Base-by-base conservation (phyloP, 2,329 filamentous ascomycete species). In the Ambrosiella beaveri region DNA sequence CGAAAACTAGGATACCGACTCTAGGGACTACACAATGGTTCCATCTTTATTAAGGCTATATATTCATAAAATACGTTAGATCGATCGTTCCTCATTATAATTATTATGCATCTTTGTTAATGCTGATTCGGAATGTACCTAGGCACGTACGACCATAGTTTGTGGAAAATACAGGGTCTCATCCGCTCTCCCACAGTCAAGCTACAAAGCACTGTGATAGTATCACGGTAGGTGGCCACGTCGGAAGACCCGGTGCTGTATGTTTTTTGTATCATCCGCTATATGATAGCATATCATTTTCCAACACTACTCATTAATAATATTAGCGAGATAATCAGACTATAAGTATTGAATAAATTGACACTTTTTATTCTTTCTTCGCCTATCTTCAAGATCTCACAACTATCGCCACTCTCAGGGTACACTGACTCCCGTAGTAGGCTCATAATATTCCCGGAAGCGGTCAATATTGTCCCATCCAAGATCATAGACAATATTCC, bases 361-460 rank as follows among this genome's bases (percentile, higher is more conserved):
- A 4, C 27, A 27, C 5, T 27, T 27, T 4, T 27, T 27, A 4
- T 27, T 41, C n/a, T 41, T 12, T n/a, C 39, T 41, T 41, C 39
- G 11, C n/a, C n/a, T n/a, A 51, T 51, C 9, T 41, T 12, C 51
- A 54, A 54, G 7, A 35, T 15, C 15, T 41, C 52, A 17, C n/a
- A 9, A 49, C 7, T 11, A 11, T n/a, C 19, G 36, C 17, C 39
- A 5, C 36, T 27, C 41, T 54, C 36, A n/a, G 13, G 12, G 7
- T 52, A 7, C 2, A n/a, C 37, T 44, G 5, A 50, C 19, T 5
- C 36, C 27, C 8, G 27, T 36, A 17, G 38, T 70, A 1, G 76
- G 76, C 63, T 71, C 69, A 65, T 85, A 91, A 65, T 90, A 93
- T 62, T 84, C 82, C 65, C 73, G 77, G 64, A 93, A 91, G 2